phyloP scores from a whole-genome alignment of 192 early-diverging fungal genomes.

The Backusella westeae region DNA sequence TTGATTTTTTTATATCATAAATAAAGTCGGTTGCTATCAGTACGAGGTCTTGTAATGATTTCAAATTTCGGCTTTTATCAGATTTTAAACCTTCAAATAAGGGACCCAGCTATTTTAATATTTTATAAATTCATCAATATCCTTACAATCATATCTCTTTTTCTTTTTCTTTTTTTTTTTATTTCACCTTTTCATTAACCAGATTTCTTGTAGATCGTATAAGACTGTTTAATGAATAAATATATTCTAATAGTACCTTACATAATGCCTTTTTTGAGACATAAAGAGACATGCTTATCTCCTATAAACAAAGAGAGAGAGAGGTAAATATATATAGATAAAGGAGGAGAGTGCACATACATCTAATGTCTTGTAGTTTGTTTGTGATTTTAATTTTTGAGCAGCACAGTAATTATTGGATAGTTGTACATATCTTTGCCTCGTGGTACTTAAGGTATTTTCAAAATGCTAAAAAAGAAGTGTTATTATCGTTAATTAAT shows the following conservation, averaged over 20 bases:
- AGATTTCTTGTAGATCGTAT: conserved; percentile 6
- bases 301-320: not conserved
- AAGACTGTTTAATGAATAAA: conserved; percentile 1
- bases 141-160: not conserved
- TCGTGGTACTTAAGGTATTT: not conserved
- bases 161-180: not conserved
- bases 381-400: conserved; percentile 14
- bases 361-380: conserved; percentile 2
- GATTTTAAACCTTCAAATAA: conserved; percentile 15
- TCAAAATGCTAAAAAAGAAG: conserved; percentile 18
- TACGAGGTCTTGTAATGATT: conserved; percentile 8
- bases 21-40: conserved; percentile 7
- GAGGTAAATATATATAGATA: not conserved
- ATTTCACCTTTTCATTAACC: not conserved
- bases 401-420: conserved; percentile 13
- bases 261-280: conserved; percentile 10
- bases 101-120: not conserved
- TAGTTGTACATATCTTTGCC: conserved; percentile 9
- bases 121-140: not conserved
- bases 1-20: conserved; percentile 1
- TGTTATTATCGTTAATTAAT: not conserved
- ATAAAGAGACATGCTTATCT: conserved; percentile 10
- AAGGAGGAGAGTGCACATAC: not conserved
- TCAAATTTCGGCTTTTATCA: conserved; percentile 14
- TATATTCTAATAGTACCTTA: conserved; percentile 19